Percentiles rank a stretch among this genome's conserved stretches.
These are phyloP conservation scores for Volutella citrinella DNA, from an alignment of 2,329 filamentous ascomycete genomes.

Conservation along the genomic window DNA sequence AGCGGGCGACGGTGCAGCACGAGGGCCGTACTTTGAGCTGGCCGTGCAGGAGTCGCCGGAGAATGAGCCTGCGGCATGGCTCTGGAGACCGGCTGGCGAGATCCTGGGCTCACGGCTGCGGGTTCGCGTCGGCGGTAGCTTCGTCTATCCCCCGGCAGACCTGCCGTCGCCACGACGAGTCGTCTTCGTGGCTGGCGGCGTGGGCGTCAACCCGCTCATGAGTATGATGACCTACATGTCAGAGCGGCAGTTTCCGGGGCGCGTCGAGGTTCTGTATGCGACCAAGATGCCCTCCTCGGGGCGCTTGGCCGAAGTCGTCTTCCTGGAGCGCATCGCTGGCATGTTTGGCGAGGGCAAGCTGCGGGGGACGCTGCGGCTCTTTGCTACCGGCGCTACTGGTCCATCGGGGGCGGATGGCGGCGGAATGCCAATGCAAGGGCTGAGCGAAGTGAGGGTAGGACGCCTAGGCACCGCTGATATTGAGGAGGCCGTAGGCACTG, in stretches of 20 bases:
- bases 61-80: conserved; percentile 73
- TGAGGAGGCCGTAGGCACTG: conserved; percentile 33
- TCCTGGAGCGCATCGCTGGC: conserved; percentile 44
- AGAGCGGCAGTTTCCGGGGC: conserved; percentile 22
- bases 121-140: conserved; percentile 77
- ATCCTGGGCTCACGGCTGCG: conserved; percentile 58
- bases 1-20: no score
- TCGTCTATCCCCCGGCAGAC: conserved; percentile 68
- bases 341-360: conserved; percentile 39
- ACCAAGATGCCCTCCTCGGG: conserved; percentile 36
- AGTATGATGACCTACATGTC: conserved; percentile 67
- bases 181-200: conserved; percentile 76
- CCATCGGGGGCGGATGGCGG: background rate
- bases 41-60: conserved; percentile 69
- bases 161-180: conserved; percentile 41
- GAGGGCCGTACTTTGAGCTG: conserved; percentile 71
- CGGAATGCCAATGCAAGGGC: background rate
- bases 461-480: conserved; percentile 45
- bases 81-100: conserved; percentile 58
- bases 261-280: conserved; percentile 64
- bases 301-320: conserved; percentile 41
- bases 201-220: conserved; percentile 78
- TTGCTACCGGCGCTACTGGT: conserved; percentile 43
- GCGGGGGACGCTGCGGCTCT: conserved; percentile 42
- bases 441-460: conserved; percentile 26